Evolutionary conservation across 257 asterid species (phyloP).

Genomic region (Solanum chmielewskii): DNA sequence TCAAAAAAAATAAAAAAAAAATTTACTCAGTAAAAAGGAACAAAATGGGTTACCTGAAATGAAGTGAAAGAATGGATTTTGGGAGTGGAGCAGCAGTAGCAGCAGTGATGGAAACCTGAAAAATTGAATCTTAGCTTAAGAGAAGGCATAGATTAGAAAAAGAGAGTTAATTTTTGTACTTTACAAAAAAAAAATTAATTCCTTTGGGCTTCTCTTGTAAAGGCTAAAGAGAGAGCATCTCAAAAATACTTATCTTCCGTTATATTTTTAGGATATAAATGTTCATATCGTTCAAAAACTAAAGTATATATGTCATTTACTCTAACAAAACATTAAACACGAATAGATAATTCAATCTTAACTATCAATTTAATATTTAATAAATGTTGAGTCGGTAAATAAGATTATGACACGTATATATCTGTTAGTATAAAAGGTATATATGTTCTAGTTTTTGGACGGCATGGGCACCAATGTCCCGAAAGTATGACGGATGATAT

Average conservation of each 20-base stretch:
- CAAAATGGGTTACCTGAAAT: neutral
- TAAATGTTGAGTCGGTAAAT: rapidly evolving
- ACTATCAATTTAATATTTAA: too few relatives aligned
- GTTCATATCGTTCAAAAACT: rapidly evolving
- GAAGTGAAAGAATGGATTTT: neutral
- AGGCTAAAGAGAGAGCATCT: neutral
- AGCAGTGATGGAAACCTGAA: neutral
- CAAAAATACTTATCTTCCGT: neutral
- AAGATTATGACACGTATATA: too few relatives aligned
- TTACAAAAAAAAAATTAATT: neutral
- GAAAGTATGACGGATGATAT: too few relatives aligned
- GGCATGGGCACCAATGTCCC: too few relatives aligned
- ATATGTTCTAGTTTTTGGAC: too few relatives aligned
- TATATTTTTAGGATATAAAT: too few relatives aligned
- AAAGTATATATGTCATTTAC: too few relatives aligned
- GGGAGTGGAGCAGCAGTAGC: neutral
- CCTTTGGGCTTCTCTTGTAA: neutral
- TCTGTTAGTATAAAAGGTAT: too few relatives aligned
- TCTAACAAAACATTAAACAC: too few relatives aligned
- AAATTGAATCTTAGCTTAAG: neutral
- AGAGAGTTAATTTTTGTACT: neutral
- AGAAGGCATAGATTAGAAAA: neutral
- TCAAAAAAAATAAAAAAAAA: neutral
- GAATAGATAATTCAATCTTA: too few relatives aligned
- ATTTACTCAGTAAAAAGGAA: neutral